These are phyloP conservation scores for Talaromyces funiculosus DNA, from an alignment of 2,329 filamentous ascomycete species.

Conservation along the genomic window DNA sequence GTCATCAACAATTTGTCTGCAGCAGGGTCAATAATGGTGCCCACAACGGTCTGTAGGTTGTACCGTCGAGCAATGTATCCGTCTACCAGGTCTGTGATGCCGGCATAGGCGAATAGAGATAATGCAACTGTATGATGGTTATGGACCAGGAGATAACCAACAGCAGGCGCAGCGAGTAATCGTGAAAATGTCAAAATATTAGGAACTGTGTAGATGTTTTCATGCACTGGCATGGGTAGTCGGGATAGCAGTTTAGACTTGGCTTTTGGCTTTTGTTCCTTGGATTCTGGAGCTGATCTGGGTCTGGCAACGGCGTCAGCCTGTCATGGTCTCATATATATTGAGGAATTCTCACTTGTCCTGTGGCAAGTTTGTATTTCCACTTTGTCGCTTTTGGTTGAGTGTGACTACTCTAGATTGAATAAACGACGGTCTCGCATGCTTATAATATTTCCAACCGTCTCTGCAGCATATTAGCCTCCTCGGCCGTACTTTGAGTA, in stretches of 20 bases:
- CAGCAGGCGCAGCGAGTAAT: slow-evolving; percentile 71
- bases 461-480: background rate
- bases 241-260: slow-evolving; percentile 31
- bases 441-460: background rate
- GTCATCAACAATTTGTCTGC: slow-evolving; percentile 97
- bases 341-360: background rate
- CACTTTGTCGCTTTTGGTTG: slow-evolving; percentile 3
- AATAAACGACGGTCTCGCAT: background rate
- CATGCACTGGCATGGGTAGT: slow-evolving; percentile 46
- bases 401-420: background rate
- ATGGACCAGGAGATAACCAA: slow-evolving; percentile 84
- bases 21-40: slow-evolving; percentile 92
- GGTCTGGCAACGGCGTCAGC: background rate
- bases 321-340: background rate
- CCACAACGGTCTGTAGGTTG: slow-evolving; percentile 87
- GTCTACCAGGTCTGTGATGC: slow-evolving; percentile 84
- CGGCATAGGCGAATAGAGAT: slow-evolving; percentile 84
- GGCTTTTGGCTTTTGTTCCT: background rate
- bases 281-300: background rate
- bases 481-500: background rate
- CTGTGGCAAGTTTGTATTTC: background rate
- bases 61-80: slow-evolving; percentile 87
- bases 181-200: slow-evolving; percentile 88
- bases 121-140: slow-evolving; percentile 74
- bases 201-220: slow-evolving; percentile 96